Evolutionary conservation across 768 basidiomycete species (phyloP), one percentile per base, ranked within the genome.

Genomic region (Pholiota microspora): DNA sequence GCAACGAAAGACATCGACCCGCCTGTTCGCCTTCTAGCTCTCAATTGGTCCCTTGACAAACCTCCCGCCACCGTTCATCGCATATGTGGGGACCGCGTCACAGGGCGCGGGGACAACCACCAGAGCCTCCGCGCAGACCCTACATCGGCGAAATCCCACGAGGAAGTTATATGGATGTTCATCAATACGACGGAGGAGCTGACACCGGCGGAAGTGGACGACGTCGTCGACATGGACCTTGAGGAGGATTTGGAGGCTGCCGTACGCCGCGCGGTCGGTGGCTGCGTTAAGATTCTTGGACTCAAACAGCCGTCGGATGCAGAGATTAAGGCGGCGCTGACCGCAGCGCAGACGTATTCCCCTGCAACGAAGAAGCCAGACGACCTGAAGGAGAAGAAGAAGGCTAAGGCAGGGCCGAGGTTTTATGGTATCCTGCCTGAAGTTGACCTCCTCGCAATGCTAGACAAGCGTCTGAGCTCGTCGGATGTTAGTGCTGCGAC

Each of bases 361-460:
- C 64, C 67, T 1, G 24, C 28, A 3, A 52, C 21, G 38, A 69
- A 67, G 56, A 67, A 67, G 55, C 59, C 55, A 13, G 54, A 60
- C 28, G 62, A 67, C 15, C 13, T 57, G 55, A 59, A 67, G 44
- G 65, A 65, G 45, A 74, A 73, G 63, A 72, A 64, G 61, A 63
- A 66, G 66, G 61, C 51, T 4, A 58, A 64, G 2, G 40, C 57
- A 0, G 78, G 83, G 1, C 79, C 83, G 36, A 77, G 92, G 29
- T 99, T 96, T 69, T 98, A 79, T 64, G 95, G 80, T 12, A 64
- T 98, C 34, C 69, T 89, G 4, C 83, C 87, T 8, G 92, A 96
- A 62, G 56, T 94, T 28, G 80, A 92, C 61, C 65, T 94, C 7
- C 62, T 68, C 4, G 57, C 69, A 6, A 60, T 83, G 35, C 67